Conservation (phyloP, 139 green algal species). For the Picochlorum sp. region DNA sequence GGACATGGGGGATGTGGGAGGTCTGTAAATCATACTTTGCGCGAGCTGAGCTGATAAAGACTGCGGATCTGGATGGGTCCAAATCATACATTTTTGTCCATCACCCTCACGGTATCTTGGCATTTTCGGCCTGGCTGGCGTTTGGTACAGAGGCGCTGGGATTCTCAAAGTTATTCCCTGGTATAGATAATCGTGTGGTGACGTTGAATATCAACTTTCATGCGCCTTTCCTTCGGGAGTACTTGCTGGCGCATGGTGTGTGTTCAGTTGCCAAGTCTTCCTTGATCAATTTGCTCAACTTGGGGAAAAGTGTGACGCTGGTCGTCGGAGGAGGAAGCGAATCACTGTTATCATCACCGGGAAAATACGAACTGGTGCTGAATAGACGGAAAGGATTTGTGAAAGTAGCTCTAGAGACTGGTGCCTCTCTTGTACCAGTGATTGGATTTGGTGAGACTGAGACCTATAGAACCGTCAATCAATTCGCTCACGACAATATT, state of each 20-base stretch:
- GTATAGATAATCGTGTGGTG: slow-evolving; percentile 17
- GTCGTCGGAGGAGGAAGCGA: slow-evolving; percentile 21
- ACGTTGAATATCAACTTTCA: slow-evolving; percentile 28
- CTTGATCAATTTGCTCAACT: slow-evolving; percentile 15
- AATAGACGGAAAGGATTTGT: slow-evolving; percentile 23
- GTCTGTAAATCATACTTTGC: slow-evolving; percentile 17
- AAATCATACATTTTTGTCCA: slow-evolving; percentile 21
- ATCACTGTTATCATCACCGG: slow-evolving; percentile 14
- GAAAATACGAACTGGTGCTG: slow-evolving; percentile 22
- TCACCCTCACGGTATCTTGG: slow-evolving; percentile 25
- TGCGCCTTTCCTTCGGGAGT: slow-evolving; percentile 12
- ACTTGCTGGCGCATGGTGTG: slow-evolving; percentile 18
- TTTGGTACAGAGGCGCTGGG: slow-evolving; percentile 17
- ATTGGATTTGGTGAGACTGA: slow-evolving; percentile 25
- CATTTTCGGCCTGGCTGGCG: not conserved
- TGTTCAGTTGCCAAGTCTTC: slow-evolving; percentile 16
- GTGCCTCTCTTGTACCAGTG: slow-evolving; percentile 25
- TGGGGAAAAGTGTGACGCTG: slow-evolving; percentile 13
- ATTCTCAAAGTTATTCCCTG: slow-evolving; percentile 29
- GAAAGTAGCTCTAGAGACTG: slow-evolving; percentile 2
- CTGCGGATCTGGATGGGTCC: slow-evolving; percentile 11
- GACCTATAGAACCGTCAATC: slow-evolving; percentile 23
- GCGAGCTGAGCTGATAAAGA: slow-evolving; percentile 16
- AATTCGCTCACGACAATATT: slow-evolving; percentile 1
- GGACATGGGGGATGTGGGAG: slow-evolving; percentile 20